Evolutionary conservation across 495 filamentous ascomycete species (phyloP).

Genomic region (Aspergillus leporis): DNA sequence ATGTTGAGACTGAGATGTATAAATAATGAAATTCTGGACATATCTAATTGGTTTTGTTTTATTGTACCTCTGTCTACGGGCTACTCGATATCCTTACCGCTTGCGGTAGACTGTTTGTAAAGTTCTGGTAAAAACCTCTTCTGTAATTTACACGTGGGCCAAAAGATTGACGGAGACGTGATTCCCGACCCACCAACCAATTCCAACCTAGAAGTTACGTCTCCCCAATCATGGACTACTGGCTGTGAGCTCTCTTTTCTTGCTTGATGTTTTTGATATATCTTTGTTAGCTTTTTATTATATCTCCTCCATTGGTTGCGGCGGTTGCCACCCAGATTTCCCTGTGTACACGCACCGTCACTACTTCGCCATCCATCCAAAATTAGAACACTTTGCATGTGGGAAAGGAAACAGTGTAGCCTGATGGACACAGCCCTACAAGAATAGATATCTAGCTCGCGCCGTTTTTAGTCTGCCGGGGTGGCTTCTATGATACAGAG

Average conservation of each 20-base stretch:
- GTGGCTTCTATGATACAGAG: slow-evolving; percentile 4
- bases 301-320: neutral
- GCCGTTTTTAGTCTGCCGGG: slow-evolving; percentile 6
- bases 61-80: too few relatives aligned
- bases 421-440: slow-evolving; percentile 25
- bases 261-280: neutral
- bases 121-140: neutral
- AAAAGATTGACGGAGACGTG: neutral
- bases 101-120: too few relatives aligned
- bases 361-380: slow-evolving; percentile 3
- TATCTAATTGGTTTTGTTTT: neutral
- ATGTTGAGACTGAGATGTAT: neutral
- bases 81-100: too few relatives aligned
- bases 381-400: slow-evolving; percentile 2
- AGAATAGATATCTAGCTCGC: slow-evolving; percentile 12
- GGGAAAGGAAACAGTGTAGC: slow-evolving; percentile 26
- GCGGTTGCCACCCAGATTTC: neutral
- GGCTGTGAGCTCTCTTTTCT: neutral
- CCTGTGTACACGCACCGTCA: neutral
- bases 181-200: slow-evolving; percentile 7
- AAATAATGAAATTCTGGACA: neutral
- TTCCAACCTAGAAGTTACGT: slow-evolving; percentile 3
- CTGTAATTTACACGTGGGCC: slow-evolving; percentile 18
- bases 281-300: neutral
- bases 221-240: neutral